Base-by-base conservation (phyloP, 306 rosid genomes). In the Malus asiatica region DNA sequence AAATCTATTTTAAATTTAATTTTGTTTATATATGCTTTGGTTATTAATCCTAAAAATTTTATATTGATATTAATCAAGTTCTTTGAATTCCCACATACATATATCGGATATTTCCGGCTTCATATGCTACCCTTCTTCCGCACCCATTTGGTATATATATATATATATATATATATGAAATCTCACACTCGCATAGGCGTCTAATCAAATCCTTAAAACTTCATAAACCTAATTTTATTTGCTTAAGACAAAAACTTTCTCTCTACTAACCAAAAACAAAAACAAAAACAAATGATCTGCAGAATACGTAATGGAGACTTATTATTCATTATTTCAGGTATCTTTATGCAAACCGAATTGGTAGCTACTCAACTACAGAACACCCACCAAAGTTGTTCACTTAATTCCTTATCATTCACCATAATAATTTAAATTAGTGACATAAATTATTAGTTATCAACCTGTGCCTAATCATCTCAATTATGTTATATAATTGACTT, bases 321-420 rank as follows among this genome's bases (percentile, higher is more conserved):
- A 11, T 18, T 58, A 25, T 59, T 73, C 19, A 42, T 59, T 16
- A 73, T 60, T 72, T 16, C 58, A 60, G 42, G 66, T 23, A 23
- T 73, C 42, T 60, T 73, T 58, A 11, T 61, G 15, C 57, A 65
- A 82, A 23, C 66, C 53, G 75, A 61, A 46, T 59, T 48, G 65
- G 48, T 44, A 73, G 23, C 38, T n/a, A 46, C 66, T 64, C 67
- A 65, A 51, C 75, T 25, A 29, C 32, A 20, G 5, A 55, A 66
- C 55, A 38, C 82, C 77, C 82, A 40, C 82, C 48, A 60, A 57
- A 68, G 61, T 64, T 20, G 29, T 71, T 60, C 58, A 68, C 77
- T 57, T 64, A 74, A 76, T 78, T 80, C 42, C 74, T 42, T 57
- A 40, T 76, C 38, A 40, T 76, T 65, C 77, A 75, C 40, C 66